phyloP scores from a whole-genome alignment of 257 asterid genomes.

The Lycium ferocissimum region DNA sequence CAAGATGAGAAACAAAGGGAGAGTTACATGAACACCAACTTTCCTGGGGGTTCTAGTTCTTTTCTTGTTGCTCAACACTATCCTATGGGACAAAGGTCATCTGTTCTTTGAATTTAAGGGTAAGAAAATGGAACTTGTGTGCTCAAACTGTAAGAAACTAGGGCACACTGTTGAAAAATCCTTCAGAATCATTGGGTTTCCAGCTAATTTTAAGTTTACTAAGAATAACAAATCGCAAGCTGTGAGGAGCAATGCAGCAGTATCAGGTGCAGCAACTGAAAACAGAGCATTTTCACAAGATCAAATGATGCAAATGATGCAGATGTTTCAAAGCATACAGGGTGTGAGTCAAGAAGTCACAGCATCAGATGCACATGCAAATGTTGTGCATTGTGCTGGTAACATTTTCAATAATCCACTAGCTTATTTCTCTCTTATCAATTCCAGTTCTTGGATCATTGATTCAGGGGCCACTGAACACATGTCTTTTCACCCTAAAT shows the following conservation, averaged over 20 bases:
- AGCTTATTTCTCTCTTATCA: neutral
- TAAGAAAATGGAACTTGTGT: too few species aligned
- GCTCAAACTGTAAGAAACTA: neutral
- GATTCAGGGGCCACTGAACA: neutral
- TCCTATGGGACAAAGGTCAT: too few species aligned
- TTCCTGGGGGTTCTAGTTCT: too few species aligned
- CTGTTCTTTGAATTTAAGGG: too few species aligned
- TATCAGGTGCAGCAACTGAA: too few species aligned
- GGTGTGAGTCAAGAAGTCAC: too few species aligned
- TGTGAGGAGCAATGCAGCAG: neutral
- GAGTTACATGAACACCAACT: too few species aligned
- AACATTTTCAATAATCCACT: neutral
- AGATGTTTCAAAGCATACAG: neutral
- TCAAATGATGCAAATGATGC: fast-evolving
- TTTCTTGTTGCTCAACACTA: too few species aligned
- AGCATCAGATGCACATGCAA: neutral
- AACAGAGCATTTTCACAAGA: neutral
- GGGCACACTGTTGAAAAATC: neutral
- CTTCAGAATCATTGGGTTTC: too few species aligned
- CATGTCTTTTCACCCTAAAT: neutral
- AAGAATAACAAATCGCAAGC: neutral
- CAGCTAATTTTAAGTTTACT: neutral
- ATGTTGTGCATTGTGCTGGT: neutral
- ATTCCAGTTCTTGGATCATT: neutral
- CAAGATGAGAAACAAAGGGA: neutral